Percentiles rank a stretch among this genome's conserved stretches.
These are phyloP conservation scores for Saccharomycopsis sp. DNA, from an alignment of 805 yeast species.

Conservation along the genomic window DNA sequence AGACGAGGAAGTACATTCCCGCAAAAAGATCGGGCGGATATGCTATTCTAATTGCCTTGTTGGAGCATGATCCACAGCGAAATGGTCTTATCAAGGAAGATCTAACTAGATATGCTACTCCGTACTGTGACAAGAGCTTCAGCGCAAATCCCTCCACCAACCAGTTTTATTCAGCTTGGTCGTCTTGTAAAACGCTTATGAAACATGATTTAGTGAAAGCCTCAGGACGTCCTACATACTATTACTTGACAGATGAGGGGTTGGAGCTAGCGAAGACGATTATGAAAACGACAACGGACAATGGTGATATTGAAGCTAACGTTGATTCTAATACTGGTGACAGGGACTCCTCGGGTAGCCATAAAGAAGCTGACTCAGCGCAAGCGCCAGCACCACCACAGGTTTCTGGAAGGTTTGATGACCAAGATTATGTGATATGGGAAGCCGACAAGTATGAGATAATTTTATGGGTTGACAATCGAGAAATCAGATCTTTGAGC, in stretches of 20 bases:
- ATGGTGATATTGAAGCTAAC: constrained; percentile 35
- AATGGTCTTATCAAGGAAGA: constrained; percentile 62
- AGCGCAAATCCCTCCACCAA: constrained; percentile 51
- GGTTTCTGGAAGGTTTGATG: neutral
- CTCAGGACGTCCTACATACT: constrained; percentile 53
- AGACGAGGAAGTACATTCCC: constrained; percentile 52
- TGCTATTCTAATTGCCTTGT: constrained; percentile 63
- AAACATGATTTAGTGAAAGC: constrained; percentile 52
- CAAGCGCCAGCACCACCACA: neutral
- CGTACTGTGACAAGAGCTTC: constrained; percentile 54
- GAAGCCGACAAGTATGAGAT: constrained; percentile 50
- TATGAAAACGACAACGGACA: constrained; percentile 28
- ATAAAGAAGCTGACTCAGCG: neutral
- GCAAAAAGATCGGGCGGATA: constrained; percentile 74
- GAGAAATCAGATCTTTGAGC: constrained; percentile 66
- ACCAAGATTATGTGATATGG: constrained; percentile 40
- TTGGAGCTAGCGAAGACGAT: constrained; percentile 46
- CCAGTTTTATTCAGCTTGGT: constrained; percentile 74
- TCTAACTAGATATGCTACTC: constrained; percentile 46
- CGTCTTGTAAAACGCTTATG: constrained; percentile 53
- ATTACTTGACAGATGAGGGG: constrained; percentile 67
- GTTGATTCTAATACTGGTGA: neutral
- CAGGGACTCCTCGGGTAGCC: neutral
- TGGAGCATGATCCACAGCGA: constrained; percentile 39
- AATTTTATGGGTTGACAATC: constrained; percentile 62